A percentile compares a stretch with the other conserved stretches of the same genome.
Conservation (phyloP, 1,284 basidiomycete genomes). For the Pseudozyma sp. region DNA sequence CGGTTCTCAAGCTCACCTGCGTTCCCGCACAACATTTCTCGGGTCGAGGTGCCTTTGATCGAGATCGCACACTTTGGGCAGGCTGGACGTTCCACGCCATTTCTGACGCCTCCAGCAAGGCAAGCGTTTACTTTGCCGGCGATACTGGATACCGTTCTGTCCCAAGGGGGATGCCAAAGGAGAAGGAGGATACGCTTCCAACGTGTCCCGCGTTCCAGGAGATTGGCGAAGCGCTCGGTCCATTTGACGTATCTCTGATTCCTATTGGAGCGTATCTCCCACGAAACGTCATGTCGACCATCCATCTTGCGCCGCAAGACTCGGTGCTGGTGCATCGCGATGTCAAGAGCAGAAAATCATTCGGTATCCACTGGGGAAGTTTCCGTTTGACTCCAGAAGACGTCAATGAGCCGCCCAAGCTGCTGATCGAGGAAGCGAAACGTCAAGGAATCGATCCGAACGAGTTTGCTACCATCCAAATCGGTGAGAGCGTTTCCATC, state of each 20-base stretch:
- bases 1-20: conserved; percentile 44
- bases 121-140: conserved; percentile 59
- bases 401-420: conserved; percentile 53
- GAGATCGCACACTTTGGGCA: conserved; percentile 57
- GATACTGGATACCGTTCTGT: conserved; percentile 55
- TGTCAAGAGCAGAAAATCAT: conserved; percentile 31
- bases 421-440: conserved; percentile 42
- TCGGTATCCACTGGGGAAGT: conserved; percentile 60
- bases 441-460: conserved; percentile 25
- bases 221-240: conserved; percentile 56
- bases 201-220: conserved; percentile 60
- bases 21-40: conserved; percentile 60
- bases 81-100: conserved; percentile 52
- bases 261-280: conserved; percentile 62
- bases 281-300: conserved; percentile 55
- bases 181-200: conserved; percentile 51
- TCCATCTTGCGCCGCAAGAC: conserved; percentile 56
- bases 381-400: conserved; percentile 58
- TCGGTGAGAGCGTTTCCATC: conserved; percentile 52
- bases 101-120: conserved; percentile 7
- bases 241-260: conserved; percentile 55
- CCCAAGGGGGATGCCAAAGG: conserved; percentile 29
- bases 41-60: conserved; percentile 33
- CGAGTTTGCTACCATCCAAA: conserved; percentile 44
- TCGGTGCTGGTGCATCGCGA: conserved; percentile 51